phyloP scores from a whole-genome alignment of 2,329 filamentous ascomycete genomes.

The Fusarium sublunatum region DNA sequence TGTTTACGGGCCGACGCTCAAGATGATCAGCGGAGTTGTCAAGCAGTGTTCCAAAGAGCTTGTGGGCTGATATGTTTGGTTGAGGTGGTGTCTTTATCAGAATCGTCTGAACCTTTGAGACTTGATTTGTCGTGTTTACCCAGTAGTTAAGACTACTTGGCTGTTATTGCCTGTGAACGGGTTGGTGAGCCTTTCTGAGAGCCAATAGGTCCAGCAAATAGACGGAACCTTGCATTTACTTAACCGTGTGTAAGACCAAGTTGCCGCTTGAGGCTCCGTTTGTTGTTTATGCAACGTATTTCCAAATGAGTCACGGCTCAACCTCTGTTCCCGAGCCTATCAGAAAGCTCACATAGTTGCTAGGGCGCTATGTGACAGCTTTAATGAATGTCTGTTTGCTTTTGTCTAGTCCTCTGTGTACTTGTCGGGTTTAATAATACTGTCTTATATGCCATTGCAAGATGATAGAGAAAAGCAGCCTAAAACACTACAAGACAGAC shows the following conservation, averaged over 20 bases:
- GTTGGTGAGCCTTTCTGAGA: background rate
- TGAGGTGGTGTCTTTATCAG: background rate
- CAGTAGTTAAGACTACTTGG: no score
- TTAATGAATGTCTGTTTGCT: no score
- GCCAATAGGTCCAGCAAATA: background rate
- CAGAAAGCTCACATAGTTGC: no score
- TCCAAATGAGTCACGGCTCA: background rate
- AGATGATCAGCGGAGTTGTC: slow-evolving; percentile 8
- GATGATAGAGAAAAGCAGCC: no score
- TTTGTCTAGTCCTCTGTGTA: no score
- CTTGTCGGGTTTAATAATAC: no score
- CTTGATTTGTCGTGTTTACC: background rate
- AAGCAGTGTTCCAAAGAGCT: background rate
- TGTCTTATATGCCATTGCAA: no score
- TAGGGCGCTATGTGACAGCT: no score
- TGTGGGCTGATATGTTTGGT: background rate
- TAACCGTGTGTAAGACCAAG: background rate
- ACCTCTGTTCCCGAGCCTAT: no score
- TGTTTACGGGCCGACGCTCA: background rate
- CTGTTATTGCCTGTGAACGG: no score
- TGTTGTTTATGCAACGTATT: background rate
- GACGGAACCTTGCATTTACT: background rate
- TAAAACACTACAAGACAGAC: no score
- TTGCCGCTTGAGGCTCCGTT: background rate
- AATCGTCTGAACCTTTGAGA: background rate